Evolutionary conservation across 345 rosid species (phyloP).

Genomic region (Euphorbia pulcherrima): DNA sequence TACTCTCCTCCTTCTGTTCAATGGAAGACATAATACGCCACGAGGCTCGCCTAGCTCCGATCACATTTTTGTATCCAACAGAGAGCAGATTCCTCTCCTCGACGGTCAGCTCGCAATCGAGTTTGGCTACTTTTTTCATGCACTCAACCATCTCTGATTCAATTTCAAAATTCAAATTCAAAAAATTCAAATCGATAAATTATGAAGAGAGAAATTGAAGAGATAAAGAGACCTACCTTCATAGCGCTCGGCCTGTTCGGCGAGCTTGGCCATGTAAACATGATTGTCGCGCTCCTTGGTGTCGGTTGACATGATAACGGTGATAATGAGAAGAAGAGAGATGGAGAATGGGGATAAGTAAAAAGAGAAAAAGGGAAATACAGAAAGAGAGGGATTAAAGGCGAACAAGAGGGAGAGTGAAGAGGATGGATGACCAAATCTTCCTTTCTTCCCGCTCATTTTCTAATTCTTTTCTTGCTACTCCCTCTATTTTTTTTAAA

Average conservation of each 20-base stretch:
- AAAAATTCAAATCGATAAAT: too few species aligned
- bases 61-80: conserved; percentile 91
- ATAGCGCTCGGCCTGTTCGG: conserved; percentile 94
- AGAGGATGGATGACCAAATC: conserved; percentile 52
- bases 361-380: neutral
- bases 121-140: conserved; percentile 81
- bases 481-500: neutral
- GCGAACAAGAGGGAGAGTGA: conserved; percentile 7
- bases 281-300: conserved; percentile 79
- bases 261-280: conserved; percentile 90
- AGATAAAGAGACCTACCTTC: conserved; percentile 42
- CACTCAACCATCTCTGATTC: conserved; percentile 89
- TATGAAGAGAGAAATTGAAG: neutral
- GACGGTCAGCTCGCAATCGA: conserved; percentile 78
- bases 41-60: conserved; percentile 88
- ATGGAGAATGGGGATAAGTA: too few species aligned
- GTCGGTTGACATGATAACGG: conserved; percentile 50
- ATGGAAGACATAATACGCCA: conserved; percentile 98
- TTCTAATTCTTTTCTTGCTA: conserved; percentile 2
- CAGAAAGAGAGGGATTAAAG: conserved; percentile 19
- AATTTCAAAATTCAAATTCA: neutral
- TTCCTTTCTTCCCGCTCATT: conserved; percentile 19
- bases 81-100: conserved; percentile 98
- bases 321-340: neutral
- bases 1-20: conserved; percentile 91